These are phyloP conservation scores for Aquilaria yunnanensis DNA, from an alignment of 345 rosid genomes.

Conservation along the genomic window DNA sequence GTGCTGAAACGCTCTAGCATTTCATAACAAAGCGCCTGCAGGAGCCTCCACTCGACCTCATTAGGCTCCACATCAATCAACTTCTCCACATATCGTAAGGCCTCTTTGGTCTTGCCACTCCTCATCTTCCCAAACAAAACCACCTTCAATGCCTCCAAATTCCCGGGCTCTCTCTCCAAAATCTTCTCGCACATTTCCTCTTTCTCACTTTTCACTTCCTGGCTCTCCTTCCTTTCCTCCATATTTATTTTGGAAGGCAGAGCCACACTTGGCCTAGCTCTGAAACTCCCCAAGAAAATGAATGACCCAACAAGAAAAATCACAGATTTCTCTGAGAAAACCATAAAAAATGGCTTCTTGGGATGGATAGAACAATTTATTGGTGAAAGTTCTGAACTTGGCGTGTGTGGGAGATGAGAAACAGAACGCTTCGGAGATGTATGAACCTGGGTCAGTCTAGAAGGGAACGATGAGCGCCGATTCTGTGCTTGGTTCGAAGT, in stretches of 20 bases:
- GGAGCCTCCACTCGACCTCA: constrained; percentile 89
- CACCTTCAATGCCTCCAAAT: constrained; percentile 69
- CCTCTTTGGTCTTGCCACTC: constrained; percentile 56
- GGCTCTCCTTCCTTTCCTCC: constrained; percentile 25
- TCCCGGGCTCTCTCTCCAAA: constrained; percentile 59
- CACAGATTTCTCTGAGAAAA: constrained; percentile 31
- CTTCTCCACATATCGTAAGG: constrained; percentile 56
- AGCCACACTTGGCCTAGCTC: constrained; percentile 41
- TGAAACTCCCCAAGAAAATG: constrained; percentile 41
- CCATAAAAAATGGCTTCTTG: constrained; percentile 16
- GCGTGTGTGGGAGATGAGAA: constrained; percentile 10
- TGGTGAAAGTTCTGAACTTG: constrained; percentile 16
- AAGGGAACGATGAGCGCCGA: constrained; percentile 7
- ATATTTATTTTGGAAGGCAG: constrained; percentile 21
- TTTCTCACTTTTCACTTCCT: constrained; percentile 31
- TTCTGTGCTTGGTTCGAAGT: constrained; percentile 9
- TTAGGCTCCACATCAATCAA: constrained; percentile 54
- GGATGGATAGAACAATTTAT: constrained; percentile 18
- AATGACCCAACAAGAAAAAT: constrained; percentile 54
- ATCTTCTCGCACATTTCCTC: constrained; percentile 57
- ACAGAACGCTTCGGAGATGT: constrained; percentile 19
- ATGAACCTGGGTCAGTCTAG: constrained; percentile 14
- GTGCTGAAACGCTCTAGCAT: constrained; percentile 59
- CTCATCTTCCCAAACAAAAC: constrained; percentile 73
- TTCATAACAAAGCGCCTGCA: constrained; percentile 83